Conservation (phyloP, 1,139 yeast genomes). For the Petasospora fabianii region DNA sequence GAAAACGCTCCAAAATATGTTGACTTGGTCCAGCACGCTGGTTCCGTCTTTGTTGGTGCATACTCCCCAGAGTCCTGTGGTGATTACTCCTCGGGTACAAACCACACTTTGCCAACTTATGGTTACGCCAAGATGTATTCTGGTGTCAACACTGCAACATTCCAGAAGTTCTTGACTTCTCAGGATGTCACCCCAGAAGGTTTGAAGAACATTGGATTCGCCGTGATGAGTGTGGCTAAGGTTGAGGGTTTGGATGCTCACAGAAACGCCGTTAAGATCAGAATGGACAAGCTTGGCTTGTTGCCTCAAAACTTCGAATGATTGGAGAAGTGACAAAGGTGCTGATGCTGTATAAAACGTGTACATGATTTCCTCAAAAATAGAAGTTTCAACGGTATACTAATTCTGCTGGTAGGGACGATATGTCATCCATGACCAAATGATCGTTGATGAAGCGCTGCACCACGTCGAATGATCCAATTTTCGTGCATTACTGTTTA, state of each 20-base stretch:
- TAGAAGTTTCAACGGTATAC: too few species aligned
- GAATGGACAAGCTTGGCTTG: slow-evolving; percentile 76
- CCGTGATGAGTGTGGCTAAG: slow-evolving; percentile 95
- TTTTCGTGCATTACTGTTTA: too few species aligned
- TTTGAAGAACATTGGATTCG: slow-evolving; percentile 80
- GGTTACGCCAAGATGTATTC: slow-evolving; percentile 97
- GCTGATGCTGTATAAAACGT: too few species aligned
- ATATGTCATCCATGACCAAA: too few species aligned
- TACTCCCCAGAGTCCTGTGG: slow-evolving; percentile 98
- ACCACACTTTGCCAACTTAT: slow-evolving; percentile 96
- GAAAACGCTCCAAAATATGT: slow-evolving; percentile 73
- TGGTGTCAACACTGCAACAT: slow-evolving; percentile 94
- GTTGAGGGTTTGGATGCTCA: slow-evolving; percentile 97
- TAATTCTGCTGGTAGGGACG: too few species aligned
- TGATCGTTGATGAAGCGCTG: too few species aligned
- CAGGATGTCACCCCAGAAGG: slow-evolving; percentile 89
- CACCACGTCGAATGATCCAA: too few species aligned
- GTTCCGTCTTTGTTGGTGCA: slow-evolving; percentile 93
- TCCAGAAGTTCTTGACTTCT: slow-evolving; percentile 91
- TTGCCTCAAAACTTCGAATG: slow-evolving; percentile 29
- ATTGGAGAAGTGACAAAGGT: too few species aligned
- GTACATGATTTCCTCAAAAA: too few species aligned
- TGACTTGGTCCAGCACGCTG: slow-evolving; percentile 80
- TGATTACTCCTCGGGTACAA: slow-evolving; percentile 96
- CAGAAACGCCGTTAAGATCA: slow-evolving; percentile 89